phyloP scores from a whole-genome alignment of 345 rosid genomes.

The Tarenaya hassleriana region DNA sequence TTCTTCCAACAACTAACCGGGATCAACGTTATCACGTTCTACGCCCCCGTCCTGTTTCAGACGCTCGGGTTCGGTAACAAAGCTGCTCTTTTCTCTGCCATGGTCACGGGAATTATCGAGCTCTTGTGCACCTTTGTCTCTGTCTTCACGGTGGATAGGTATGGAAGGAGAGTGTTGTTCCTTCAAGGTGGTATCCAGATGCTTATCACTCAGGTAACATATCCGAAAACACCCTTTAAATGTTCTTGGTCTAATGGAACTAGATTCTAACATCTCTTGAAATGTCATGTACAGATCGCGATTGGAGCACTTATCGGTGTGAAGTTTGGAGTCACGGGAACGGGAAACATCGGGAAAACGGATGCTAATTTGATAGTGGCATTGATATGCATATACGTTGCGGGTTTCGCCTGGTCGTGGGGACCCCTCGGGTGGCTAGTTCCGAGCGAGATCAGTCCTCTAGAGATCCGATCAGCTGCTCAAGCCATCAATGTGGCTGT shows the following conservation, averaged over 20 bases:
- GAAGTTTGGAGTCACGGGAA: conserved; percentile 48
- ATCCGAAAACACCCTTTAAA: background rate
- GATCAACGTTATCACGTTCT: conserved; percentile 67
- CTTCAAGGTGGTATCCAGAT: conserved; percentile 69
- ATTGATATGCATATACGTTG: conserved; percentile 39
- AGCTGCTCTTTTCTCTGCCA: conserved; percentile 66
- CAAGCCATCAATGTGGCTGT: conserved; percentile 45
- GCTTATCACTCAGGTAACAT: conserved; percentile 58
- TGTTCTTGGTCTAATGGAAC: too few species aligned
- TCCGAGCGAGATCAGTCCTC: conserved; percentile 58
- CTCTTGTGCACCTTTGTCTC: conserved; percentile 56
- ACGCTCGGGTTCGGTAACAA: conserved; percentile 60
- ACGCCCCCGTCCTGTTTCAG: conserved; percentile 72
- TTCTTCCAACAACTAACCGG: conserved; percentile 78
- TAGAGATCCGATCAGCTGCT: conserved; percentile 59
- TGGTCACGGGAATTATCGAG: conserved; percentile 59
- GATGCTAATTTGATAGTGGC: conserved; percentile 33
- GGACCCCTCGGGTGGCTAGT: conserved; percentile 67
- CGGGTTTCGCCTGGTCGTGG: conserved; percentile 67
- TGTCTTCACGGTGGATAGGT: conserved; percentile 45
- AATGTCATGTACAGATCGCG: conserved; percentile 25
- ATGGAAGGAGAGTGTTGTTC: conserved; percentile 62
- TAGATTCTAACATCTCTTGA: too few species aligned
- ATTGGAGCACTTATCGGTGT: conserved; percentile 35
- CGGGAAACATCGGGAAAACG: conserved; percentile 26